These are phyloP conservation scores for Kurtzmaniella quercitrusa DNA, from an alignment of 1,139 yeast species.

Conservation along the genomic window DNA sequence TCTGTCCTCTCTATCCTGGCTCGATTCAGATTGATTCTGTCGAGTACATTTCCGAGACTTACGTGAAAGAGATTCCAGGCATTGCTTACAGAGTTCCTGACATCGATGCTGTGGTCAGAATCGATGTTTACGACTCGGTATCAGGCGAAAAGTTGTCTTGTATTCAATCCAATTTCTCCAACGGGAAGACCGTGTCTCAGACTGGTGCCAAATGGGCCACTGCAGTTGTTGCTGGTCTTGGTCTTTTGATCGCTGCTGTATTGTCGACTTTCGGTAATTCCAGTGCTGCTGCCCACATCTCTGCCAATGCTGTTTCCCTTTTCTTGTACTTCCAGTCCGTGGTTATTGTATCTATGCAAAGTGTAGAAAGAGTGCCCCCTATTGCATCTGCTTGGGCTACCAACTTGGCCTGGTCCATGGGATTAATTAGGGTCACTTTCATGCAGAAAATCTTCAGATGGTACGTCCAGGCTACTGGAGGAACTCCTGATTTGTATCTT, in stretches of 20 bases:
- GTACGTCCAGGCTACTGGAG: conserved; percentile 80
- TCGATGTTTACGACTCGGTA: conserved; percentile 33
- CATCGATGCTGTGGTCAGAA: conserved; percentile 67
- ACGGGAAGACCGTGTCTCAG: conserved; percentile 73
- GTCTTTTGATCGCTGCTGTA: conserved; percentile 64
- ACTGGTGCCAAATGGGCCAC: conserved; percentile 82
- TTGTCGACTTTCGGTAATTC: conserved; percentile 74
- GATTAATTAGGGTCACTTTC: conserved; percentile 59
- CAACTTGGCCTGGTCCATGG: conserved; percentile 85
- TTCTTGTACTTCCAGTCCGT: conserved; percentile 77
- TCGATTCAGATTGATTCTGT: conserved; percentile 62
- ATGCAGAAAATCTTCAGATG: conserved; percentile 78
- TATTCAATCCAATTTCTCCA: conserved; percentile 62
- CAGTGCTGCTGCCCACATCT: conserved; percentile 71
- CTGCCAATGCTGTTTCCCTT: conserved; percentile 71
- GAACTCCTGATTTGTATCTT: conserved; percentile 59
- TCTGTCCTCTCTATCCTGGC: conserved; percentile 76
- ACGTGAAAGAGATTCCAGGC: conserved; percentile 55
- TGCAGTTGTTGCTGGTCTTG: conserved; percentile 74
- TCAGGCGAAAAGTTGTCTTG: conserved; percentile 54
- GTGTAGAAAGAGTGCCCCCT: conserved; percentile 71
- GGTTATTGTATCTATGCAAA: conserved; percentile 67
- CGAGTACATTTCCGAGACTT: conserved; percentile 46
- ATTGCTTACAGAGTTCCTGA: conserved; percentile 76
- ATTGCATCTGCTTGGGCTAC: conserved; percentile 80